Base-by-base conservation (phyloP, 352 stramenopile species). In the Pythium utonaiense region DNA sequence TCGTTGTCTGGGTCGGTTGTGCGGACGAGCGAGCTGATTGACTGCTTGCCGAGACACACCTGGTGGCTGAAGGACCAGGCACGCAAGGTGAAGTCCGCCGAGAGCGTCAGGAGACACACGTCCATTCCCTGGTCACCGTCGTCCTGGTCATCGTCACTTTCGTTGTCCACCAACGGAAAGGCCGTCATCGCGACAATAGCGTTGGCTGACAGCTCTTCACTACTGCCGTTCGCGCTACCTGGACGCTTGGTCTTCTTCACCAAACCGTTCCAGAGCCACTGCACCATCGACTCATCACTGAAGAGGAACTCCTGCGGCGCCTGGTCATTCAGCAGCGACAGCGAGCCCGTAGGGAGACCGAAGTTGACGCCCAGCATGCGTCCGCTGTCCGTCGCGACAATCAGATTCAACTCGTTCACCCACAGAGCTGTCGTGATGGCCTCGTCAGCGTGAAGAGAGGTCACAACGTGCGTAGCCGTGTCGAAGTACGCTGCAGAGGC, bases 341-440 rank as follows among this genome's bases (percentile, higher is more conserved):
- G 5, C 38, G 38, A 3, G n/a, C 8, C 25, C 17, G 60, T 60
- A 0, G 83, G 80, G 0, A 89, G 66, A 3, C 80, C 80, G 55
- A 89, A 88, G 40, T 91, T 91, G 30, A 91, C 76, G 13, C 78
- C 83, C 3, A 92, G 42, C 14, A 90, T 74, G 22, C 76, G 77
- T 0, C 83, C 83, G 0, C 67, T 48, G 62, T 91, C 79, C 2
- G 77, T 85, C 12, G 78, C 80, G 21, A 92, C 50, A 19, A 89
- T 76, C 19, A 89, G 30, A 51, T 92, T 90, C 62, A 83, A 89
- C 66, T 90, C 83, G 48, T 92, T 89, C 17, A 90, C 66, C 83
- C 83, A 90, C 13, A 87, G 53, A 25, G 75, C 80, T 19, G 78
- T 77, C 1, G 77, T 84, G 48, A 92, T 66, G 45, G 86, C 75